Base-by-base conservation (phyloP, 805 yeast species). In the Millerozyma miso region DNA sequence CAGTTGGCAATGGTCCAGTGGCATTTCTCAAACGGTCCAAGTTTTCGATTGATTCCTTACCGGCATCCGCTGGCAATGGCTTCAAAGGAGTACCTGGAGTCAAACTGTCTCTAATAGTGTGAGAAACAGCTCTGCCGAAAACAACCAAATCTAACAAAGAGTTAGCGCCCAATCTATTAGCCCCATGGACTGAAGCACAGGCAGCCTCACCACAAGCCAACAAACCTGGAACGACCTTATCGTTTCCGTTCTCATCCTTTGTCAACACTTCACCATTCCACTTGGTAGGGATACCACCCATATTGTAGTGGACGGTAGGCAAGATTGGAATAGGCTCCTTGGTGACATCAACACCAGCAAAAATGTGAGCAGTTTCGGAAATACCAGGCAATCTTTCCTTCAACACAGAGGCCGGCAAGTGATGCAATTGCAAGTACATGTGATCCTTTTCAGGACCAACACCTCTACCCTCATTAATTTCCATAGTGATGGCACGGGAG, bases 261-360 rank as follows among this genome's bases (percentile, higher is more conserved):
- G 88, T 88, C 49, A 91, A 63, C 41, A 83, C 97, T 74, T 91
- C 97, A 76, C 99, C 99, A 53, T 84, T 86, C 85, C 88, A 93
- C 69, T 85, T 88, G 53, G 99, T 93, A 68, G 99, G 99, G 54
- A 91, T 88, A 82, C 98, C 98, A 71, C 99, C 99, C 99, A 91
- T 91, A 73, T 91, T 91, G 77, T 93, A 91, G 73, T 91, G 99
- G 50, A 93, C 98, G 53, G 99, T 91, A 58, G 99, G 99, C 56
- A 93, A 71, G 57, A 91, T 89, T 58, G 98, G 98, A 65, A 93
- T 93, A 62, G 99, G 98, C 74, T 91, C 97, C 76, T 93, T 91
- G 46, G 98, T 93, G 52, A 91, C 98, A 71, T 91, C 98, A 52
- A 91, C 98, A 77, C 98, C 98, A 39, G 99, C 97, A 61, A 91